phyloP scores from a whole-genome alignment of 75 land plant genomes.

The Pseudotsuga menziesii region DNA sequence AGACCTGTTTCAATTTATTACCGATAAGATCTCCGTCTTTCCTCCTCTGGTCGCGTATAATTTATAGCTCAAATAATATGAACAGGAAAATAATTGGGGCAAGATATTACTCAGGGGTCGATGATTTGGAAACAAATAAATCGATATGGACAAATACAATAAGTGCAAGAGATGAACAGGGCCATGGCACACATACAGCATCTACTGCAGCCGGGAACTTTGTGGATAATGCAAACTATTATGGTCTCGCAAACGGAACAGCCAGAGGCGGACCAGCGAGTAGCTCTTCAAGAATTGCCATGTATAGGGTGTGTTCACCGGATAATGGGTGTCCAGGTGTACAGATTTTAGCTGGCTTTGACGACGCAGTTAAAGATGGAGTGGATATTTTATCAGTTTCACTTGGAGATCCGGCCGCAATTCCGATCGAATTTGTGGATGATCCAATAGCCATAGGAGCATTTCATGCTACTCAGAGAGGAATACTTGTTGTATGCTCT shows the following conservation, averaged over 20 bases:
- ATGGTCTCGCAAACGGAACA: conserved; percentile 54
- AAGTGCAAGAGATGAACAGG: conserved; percentile 55
- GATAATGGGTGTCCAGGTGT: conserved; percentile 42
- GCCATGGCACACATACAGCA: conserved; percentile 81
- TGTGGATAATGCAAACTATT: conserved; percentile 46
- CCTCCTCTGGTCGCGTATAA: neutral
- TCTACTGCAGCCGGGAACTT: conserved; percentile 60
- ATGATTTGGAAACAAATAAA: neutral
- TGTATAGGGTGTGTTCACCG: conserved; percentile 58
- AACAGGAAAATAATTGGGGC: conserved; percentile 82
- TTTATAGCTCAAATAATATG: neutral
- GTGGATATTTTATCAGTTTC: conserved; percentile 69
- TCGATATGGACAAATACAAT: neutral
- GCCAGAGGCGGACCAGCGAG: conserved; percentile 62
- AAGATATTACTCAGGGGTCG: conserved; percentile 34
- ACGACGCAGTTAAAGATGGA: conserved; percentile 72
- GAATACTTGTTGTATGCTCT: conserved; percentile 55
- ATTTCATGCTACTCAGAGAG: conserved; percentile 56
- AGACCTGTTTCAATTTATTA: too few relatives aligned
- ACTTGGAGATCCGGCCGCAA: conserved; percentile 36
- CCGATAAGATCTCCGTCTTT: too few relatives aligned
- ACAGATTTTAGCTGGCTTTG: conserved; percentile 56
- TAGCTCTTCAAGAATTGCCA: conserved; percentile 36
- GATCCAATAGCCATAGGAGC: conserved; percentile 80
- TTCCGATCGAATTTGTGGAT: conserved; percentile 35